Conservation (phyloP, 1,284 basidiomycete genomes). For the Phaffia rhodozyma region DNA sequence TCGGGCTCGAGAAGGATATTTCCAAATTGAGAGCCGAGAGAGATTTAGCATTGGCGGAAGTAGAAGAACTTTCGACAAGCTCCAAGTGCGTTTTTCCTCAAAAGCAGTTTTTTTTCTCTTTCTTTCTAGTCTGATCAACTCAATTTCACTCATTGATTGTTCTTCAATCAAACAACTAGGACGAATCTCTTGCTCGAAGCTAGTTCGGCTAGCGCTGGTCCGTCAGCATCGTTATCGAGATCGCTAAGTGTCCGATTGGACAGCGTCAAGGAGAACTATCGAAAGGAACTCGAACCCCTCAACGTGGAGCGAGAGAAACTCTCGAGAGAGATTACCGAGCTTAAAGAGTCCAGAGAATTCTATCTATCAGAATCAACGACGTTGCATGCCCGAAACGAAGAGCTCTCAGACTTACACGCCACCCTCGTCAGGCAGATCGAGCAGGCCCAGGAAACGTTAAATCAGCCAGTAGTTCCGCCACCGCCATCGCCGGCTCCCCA, state of each 20-base stretch:
- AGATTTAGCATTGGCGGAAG: slow-evolving; percentile 81
- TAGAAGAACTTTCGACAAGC: slow-evolving; percentile 59
- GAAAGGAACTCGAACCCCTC: slow-evolving; percentile 71
- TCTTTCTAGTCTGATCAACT: background rate
- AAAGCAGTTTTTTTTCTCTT: background rate
- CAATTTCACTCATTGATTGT: background rate
- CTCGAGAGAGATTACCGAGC: slow-evolving; percentile 69
- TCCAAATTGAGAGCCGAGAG: slow-evolving; percentile 78
- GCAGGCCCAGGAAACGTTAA: slow-evolving; percentile 32
- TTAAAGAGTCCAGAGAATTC: slow-evolving; percentile 72
- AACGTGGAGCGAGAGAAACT: slow-evolving; percentile 68
- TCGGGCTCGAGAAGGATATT: slow-evolving; percentile 69
- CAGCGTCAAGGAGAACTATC: slow-evolving; percentile 74
- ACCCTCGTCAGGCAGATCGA: slow-evolving; percentile 69
- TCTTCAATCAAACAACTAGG: background rate
- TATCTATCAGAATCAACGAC: slow-evolving; percentile 83
- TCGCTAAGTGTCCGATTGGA: slow-evolving; percentile 80
- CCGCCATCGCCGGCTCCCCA: background rate
- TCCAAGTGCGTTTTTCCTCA: slow-evolving; percentile 16
- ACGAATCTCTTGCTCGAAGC: slow-evolving; percentile 24
- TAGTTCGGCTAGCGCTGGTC: slow-evolving; percentile 30
- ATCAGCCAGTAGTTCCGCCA: slow-evolving; percentile 18
- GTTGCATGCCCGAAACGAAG: slow-evolving; percentile 82
- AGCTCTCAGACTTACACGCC: slow-evolving; percentile 71
- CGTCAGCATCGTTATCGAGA: slow-evolving; percentile 43